Base-by-base conservation (phyloP, 1,139 yeast genomes). In the Keqinozyma sinolaborantium region DNA sequence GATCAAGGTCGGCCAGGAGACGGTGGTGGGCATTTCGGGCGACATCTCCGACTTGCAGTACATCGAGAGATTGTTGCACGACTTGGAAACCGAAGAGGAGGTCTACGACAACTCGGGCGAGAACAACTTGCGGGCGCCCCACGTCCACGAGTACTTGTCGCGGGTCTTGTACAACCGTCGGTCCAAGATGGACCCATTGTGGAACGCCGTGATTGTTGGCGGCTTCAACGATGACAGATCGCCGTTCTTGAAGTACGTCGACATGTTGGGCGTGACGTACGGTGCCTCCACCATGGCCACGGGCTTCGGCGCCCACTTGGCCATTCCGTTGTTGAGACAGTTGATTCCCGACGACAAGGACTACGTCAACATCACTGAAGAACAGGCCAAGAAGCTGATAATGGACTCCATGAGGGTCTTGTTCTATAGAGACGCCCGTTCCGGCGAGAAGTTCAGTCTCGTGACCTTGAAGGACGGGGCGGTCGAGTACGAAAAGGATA, bases 221-320 rank as follows among this genome's bases (percentile, higher is more conserved):
- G 99, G 97, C 4, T 73, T 83, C 48, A 83, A 82, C 53, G 81
- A 79, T 38, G 81, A 77, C 39, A 52, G 59, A 25, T 75, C 75
- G 26, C 83, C 86, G 32, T 85, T 84, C 50, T 70, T 92, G 50
- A 80, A 82, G 45, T 90, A 85, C 53, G 95, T 88, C 29, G 97
- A 94, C 57, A 69, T 94, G 41, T 72, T 88, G 37, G 99, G 99
- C 29, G 96, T 90, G 14, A 77, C 95, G 1, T 94, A 85, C 58
- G 75, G 86, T 6, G 74, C 97, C 0, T 95, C 96, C 21, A 73
- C 95, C 3, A 66, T 94, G 40, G 96, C 97, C 30, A 90, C 98
- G 2, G 99, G 99, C 1, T 92, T 90, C 58, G 99, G 98, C 36
- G 83, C 95, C 9, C 92, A 94, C 58, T 70, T 94, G 58, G 98